A percentile compares a stretch with the other conserved stretches of the same genome.
These are phyloP conservation scores for Cydonia oblonga DNA, from an alignment of 331 rosid species.

Conservation along the genomic window DNA sequence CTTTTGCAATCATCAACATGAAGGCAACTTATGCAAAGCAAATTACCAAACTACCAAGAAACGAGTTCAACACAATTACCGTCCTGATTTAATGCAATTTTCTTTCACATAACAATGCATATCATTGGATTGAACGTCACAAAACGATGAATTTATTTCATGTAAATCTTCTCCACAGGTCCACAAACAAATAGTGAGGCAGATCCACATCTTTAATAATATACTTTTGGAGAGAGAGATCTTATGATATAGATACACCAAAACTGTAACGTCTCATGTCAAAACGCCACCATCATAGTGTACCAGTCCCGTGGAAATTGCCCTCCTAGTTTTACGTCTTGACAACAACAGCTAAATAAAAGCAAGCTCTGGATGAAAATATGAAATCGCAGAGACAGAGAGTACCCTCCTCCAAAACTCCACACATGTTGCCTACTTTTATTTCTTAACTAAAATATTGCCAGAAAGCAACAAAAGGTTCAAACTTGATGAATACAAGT, in stretches of 20 bases:
- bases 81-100: rapidly evolving
- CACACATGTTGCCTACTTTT: background rate
- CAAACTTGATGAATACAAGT: background rate
- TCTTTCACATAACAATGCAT: background rate
- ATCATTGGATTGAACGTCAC: background rate
- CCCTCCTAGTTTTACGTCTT: background rate
- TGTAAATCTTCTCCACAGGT: background rate
- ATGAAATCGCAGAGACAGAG: background rate
- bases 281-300: background rate
- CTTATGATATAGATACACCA: background rate
- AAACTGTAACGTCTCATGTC: background rate
- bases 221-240: background rate
- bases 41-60: too few relatives aligned
- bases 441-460: background rate
- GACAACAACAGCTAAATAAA: background rate
- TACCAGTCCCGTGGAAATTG: background rate
- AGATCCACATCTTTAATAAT: background rate
- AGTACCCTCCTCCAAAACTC: background rate
- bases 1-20: too few relatives aligned
- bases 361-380: background rate
- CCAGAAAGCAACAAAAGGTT: background rate
- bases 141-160: too few relatives aligned
- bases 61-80: too few relatives aligned
- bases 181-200: background rate
- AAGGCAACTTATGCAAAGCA: background rate